Evolutionary conservation across 768 basidiomycete genomes (phyloP).

Genomic region (Rubroboletus satanas): DNA sequence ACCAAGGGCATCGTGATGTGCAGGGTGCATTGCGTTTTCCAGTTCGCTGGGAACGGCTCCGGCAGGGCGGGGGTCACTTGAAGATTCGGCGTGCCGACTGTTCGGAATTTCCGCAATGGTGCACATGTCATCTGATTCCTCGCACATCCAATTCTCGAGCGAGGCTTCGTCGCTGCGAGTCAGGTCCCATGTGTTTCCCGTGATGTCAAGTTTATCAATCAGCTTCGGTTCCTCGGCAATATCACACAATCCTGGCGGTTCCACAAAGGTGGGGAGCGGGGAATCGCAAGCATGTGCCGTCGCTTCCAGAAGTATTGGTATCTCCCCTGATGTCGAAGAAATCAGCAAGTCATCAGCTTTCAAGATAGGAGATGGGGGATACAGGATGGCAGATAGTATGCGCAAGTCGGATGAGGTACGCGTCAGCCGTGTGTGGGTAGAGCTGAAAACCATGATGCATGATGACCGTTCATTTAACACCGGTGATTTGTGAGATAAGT

Average conservation of each 20-base stretch:
- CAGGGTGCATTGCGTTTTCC: neutral
- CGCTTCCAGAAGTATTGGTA: slow-evolving; percentile 46
- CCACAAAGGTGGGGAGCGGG: neutral
- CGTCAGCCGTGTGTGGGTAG: slow-evolving; percentile 27
- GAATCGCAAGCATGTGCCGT: slow-evolving; percentile 7
- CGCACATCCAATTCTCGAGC: slow-evolving; percentile 1
- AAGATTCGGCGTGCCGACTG: neutral
- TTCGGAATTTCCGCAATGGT: neutral
- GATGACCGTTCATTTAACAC: neutral
- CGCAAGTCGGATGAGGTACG: slow-evolving; percentile 42
- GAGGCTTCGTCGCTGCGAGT: neutral
- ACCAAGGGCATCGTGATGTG: neutral
- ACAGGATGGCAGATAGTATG: slow-evolving; percentile 33
- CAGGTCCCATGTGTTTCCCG: neutral
- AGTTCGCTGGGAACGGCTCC: neutral
- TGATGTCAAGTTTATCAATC: neutral
- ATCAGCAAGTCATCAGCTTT: slow-evolving; percentile 35
- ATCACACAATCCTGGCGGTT: slow-evolving; percentile 1
- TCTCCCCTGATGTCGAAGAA: slow-evolving; percentile 44
- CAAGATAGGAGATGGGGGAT: slow-evolving; percentile 46
- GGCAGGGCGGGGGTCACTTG: neutral
- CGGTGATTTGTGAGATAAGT: neutral
- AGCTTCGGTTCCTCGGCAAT: slow-evolving; percentile 4
- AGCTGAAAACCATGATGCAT: slow-evolving; percentile 18
- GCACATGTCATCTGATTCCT: slow-evolving; percentile 1